phyloP scores from a whole-genome alignment of 2,329 filamentous ascomycete genomes.

The Cladophialophora exuberans region DNA sequence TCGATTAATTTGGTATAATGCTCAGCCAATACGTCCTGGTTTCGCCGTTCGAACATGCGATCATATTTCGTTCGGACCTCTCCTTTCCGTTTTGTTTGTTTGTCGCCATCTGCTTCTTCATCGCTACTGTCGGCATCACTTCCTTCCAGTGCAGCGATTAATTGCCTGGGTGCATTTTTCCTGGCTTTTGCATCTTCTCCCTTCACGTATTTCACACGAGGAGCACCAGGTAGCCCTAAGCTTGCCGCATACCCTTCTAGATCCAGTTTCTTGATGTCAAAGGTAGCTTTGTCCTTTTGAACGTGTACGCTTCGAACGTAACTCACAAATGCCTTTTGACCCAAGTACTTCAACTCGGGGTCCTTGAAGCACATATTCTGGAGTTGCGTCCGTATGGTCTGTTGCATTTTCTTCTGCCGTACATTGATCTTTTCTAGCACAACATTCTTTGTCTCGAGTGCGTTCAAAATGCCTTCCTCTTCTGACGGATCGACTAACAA shows the following conservation, averaged over 20 bases:
- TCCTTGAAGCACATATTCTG: slow-evolving; percentile 97
- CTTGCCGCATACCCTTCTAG: slow-evolving; percentile 84
- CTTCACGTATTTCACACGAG: slow-evolving; percentile 90
- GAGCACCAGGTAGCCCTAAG: slow-evolving; percentile 85
- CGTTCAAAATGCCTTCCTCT: slow-evolving; percentile 85
- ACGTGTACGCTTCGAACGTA: slow-evolving; percentile 84
- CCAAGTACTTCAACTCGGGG: slow-evolving; percentile 89
- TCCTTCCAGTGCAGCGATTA: slow-evolving; percentile 62
- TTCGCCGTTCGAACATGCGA: slow-evolving; percentile 95
- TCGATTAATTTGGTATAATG: slow-evolving; percentile 88
- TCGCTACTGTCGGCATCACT: slow-evolving; percentile 48
- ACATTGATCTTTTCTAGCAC: slow-evolving; percentile 85
- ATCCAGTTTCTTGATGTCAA: slow-evolving; percentile 80
- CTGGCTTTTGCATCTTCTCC: slow-evolving; percentile 82
- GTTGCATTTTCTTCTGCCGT: slow-evolving; percentile 79
- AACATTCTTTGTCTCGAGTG: slow-evolving; percentile 86
- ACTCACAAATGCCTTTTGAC: slow-evolving; percentile 92
- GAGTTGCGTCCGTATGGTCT: slow-evolving; percentile 78
- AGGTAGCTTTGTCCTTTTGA: slow-evolving; percentile 89
- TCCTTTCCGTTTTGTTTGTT: slow-evolving; percentile 58
- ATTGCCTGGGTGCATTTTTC: slow-evolving; percentile 80
- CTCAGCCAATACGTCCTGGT: slow-evolving; percentile 91
- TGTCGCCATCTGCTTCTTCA: slow-evolving; percentile 49
- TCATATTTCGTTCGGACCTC: slow-evolving; percentile 92
- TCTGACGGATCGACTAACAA: slow-evolving; percentile 91